Percentiles rank a stretch among this genome's conserved stretches.
Conservation (phyloP, 345 rosid genomes). For the Melaleuca alternifolia region DNA sequence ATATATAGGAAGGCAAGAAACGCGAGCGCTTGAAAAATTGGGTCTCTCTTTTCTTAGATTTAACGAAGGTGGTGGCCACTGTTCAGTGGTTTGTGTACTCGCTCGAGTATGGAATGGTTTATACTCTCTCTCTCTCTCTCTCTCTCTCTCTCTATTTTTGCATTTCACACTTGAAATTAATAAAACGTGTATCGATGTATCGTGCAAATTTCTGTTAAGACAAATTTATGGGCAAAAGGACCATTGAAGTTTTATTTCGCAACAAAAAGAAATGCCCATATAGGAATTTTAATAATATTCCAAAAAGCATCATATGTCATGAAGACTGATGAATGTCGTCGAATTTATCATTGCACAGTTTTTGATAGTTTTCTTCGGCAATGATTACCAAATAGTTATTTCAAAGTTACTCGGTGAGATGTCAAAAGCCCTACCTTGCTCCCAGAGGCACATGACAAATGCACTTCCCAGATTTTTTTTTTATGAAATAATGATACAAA, state of each 20-base stretch:
- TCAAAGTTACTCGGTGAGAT: rapidly evolving
- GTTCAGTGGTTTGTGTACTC: not conserved
- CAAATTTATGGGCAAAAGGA: not conserved
- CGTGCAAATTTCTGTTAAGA: not conserved
- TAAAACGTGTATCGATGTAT: not conserved
- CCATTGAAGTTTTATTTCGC: not conserved
- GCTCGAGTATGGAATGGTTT: not conserved
- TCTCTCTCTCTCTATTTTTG: not conserved
- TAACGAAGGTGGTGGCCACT: not conserved
- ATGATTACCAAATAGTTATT: rapidly evolving
- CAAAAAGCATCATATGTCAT: rapidly evolving
- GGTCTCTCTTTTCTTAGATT: not conserved
- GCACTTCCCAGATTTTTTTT: not conserved
- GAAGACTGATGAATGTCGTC: rapidly evolving
- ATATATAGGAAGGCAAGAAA: not conserved
- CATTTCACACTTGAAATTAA: not conserved
- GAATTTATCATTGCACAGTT: not conserved
- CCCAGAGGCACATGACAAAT: rapidly evolving
- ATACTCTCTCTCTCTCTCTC: not conserved
- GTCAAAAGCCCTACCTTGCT: rapidly evolving
- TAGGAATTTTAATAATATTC: not conserved
- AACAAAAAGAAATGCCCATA: not conserved
- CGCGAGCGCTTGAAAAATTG: not conserved
- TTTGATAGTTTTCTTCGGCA: not conserved
- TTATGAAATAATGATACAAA: no score